phyloP scores from a whole-genome alignment of 1,284 basidiomycete genomes.

The Sanghuangporus weigelae region DNA sequence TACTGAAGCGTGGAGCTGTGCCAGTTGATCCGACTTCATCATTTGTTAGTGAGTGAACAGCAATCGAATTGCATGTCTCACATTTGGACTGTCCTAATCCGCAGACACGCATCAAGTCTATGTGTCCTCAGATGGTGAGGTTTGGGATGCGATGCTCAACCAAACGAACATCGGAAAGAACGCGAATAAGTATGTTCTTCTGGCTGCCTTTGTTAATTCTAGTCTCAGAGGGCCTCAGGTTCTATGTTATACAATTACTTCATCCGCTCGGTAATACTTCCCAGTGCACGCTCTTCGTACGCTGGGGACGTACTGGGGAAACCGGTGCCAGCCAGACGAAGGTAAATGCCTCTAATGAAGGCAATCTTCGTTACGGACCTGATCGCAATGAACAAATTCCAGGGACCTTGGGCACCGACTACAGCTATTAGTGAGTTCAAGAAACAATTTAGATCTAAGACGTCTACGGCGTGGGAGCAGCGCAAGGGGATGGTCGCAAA shows the following conservation, averaged over 20 bases:
- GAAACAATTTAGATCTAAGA: conserved; percentile 56
- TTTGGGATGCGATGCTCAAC: conserved; percentile 69
- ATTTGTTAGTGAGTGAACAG: conserved; percentile 41
- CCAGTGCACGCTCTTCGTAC: conserved; percentile 42
- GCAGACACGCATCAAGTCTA: conserved; percentile 55
- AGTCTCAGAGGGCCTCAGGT: conserved; percentile 31
- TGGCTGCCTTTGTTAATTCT: background rate
- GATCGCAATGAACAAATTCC: background rate
- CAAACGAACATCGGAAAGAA: conserved; percentile 59
- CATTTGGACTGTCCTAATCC: background rate
- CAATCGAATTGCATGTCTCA: background rate
- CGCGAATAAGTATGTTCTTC: conserved; percentile 48
- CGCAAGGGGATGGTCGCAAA: conserved; percentile 50
- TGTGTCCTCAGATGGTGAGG: conserved; percentile 34
- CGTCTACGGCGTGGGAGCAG: conserved; percentile 46
- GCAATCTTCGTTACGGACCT: background rate
- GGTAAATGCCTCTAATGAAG: conserved; percentile 27
- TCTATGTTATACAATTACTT: conserved; percentile 60
- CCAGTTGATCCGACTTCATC: conserved; percentile 51
- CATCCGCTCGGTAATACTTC: conserved; percentile 42
- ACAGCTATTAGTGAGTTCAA: conserved; percentile 49
- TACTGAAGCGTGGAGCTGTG: conserved; percentile 53
- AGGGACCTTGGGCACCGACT: conserved; percentile 33
- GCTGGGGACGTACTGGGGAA: conserved; percentile 62
- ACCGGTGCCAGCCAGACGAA: conserved; percentile 45